Base-by-base conservation (phyloP, 176 grass and related monocot genomes). In the Carex cristatella region DNA sequence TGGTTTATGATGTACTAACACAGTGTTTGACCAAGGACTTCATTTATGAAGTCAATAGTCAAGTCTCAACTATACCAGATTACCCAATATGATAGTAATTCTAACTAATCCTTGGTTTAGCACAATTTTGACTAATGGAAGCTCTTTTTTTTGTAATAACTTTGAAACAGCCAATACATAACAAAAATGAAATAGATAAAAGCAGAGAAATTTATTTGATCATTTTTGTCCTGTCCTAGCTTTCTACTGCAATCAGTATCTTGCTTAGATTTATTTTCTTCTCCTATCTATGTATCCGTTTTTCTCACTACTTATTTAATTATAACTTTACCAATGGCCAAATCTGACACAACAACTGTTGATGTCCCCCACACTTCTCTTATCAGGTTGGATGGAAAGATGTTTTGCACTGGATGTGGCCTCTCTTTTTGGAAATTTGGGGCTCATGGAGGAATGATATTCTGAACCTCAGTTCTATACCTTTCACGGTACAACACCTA, bases 381-480 rank as follows among this genome's bases (percentile, higher is more conserved):
- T n/a, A 58, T 58, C 79, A 98, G 95, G 88, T 94, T 69, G 89
- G 84, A 81, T 94, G 91, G 92, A 91, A 82, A n/a, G 92, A 98
- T 83, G 80, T 98, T 86, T 32, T 81, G 76, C 89, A 98, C 80
- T 98, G 92, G 95, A 98, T 94, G 92, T 98, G 95, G 95, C 81
- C 85, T 33, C 89, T 98, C 46, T 98, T 98, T 75, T 90, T 66
- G 65, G 92, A 94, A 86, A 91, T 65, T 83, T 98, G 95, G 95
- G 95, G 92, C 18, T 86, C 81, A 37, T 98, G 92, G 95, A 91
- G 95, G 91, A 91, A 84, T 77, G 79, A 94, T 84, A 79, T 32
- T 81, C 81, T 97, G 62, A 90, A 94, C 66, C 95, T 97, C 75
- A 98, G 92, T 79, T 84, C 91, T 83, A 40, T 98, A 56, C 91